Conservation (phyloP, 176 grass and related monocot species). For the Guadua angustifolia region DNA sequence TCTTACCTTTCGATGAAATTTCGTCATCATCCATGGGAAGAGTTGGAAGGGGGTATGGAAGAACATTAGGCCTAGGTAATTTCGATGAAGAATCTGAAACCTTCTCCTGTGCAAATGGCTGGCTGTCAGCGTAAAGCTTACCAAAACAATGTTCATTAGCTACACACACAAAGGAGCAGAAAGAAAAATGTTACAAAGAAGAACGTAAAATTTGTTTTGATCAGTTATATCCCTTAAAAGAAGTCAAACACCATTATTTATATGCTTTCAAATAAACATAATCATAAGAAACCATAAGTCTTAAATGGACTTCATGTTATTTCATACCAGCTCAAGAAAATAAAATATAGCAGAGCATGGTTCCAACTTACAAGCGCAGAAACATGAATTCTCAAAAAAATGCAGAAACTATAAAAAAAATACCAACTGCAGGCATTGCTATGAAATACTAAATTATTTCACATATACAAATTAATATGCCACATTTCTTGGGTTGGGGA, state of each 20-base stretch:
- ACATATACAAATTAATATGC: not conserved
- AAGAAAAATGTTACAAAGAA: slow-evolving; percentile 15
- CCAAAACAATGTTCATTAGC: slow-evolving; percentile 20
- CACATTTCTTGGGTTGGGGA: not conserved
- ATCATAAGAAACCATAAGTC: not conserved
- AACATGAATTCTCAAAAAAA: not conserved
- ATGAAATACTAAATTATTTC: not conserved
- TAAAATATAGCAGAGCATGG: slow-evolving; percentile 1
- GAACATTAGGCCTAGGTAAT: slow-evolving; percentile 68
- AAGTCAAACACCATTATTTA: not conserved
- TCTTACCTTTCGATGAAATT: slow-evolving; percentile 73
- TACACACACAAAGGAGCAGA: not conserved
- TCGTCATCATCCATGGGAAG: slow-evolving; percentile 78
- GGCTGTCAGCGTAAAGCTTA: slow-evolving; percentile 18
- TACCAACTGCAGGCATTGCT: not conserved
- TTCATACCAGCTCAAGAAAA: slow-evolving; percentile 6
- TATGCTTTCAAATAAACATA: not conserved
- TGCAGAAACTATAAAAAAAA: not conserved
- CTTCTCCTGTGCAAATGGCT: slow-evolving; percentile 64
- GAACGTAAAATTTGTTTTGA: not conserved
- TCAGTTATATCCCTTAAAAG: not conserved
- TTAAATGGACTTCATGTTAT: not conserved
- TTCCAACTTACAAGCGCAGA: not conserved
- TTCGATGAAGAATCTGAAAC: slow-evolving; percentile 83
- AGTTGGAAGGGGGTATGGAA: slow-evolving; percentile 66